phyloP scores from a whole-genome alignment of 768 basidiomycete genomes.

The Suillus weaverae region DNA sequence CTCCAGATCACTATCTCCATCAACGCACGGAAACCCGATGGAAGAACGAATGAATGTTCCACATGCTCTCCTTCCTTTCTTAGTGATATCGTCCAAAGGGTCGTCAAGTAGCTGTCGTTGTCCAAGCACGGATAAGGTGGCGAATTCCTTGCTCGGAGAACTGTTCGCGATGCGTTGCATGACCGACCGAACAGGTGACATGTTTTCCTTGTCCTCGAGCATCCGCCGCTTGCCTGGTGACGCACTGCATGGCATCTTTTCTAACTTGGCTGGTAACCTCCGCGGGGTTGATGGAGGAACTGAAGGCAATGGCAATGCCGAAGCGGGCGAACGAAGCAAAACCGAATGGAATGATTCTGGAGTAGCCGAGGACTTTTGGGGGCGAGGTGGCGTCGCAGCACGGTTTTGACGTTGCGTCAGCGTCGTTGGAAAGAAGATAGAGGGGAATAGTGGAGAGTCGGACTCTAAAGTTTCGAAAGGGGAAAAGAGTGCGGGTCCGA shows the following conservation, averaged over 20 bases:
- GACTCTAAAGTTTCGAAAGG: slow-evolving; percentile 10
- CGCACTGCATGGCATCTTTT: slow-evolving; percentile 18
- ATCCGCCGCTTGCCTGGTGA: slow-evolving; percentile 42
- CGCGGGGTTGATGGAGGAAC: slow-evolving; percentile 36
- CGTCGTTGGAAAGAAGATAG: slow-evolving; percentile 25
- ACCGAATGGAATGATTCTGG: slow-evolving; percentile 33
- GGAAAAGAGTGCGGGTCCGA: slow-evolving; percentile 31
- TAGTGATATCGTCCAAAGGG: slow-evolving; percentile 23
- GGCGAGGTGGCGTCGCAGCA: slow-evolving; percentile 36
- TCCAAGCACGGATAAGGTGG: slow-evolving; percentile 31
- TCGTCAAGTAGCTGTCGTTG: slow-evolving; percentile 48
- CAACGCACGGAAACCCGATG: slow-evolving; percentile 24
- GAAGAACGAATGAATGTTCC: slow-evolving; percentile 32
- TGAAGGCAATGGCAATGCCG: slow-evolving; percentile 26
- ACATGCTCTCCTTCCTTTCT: slow-evolving; percentile 28
- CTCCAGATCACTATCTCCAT: slow-evolving; percentile 29
- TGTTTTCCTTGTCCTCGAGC: slow-evolving; percentile 60
- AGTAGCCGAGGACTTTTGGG: slow-evolving; percentile 35
- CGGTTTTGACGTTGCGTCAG: slow-evolving; percentile 26
- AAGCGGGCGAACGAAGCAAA: slow-evolving; percentile 26
- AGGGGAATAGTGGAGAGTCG: slow-evolving; percentile 12
- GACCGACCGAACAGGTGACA: slow-evolving; percentile 39
- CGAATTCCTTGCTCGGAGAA: slow-evolving; percentile 32
- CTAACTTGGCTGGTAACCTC: slow-evolving; percentile 20
- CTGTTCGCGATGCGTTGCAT: slow-evolving; percentile 46